Evolutionary conservation across 2,329 filamentous ascomycete species (phyloP), one percentile per base, ranked within the genome.

Genomic region (Alternaria gaisen): DNA sequence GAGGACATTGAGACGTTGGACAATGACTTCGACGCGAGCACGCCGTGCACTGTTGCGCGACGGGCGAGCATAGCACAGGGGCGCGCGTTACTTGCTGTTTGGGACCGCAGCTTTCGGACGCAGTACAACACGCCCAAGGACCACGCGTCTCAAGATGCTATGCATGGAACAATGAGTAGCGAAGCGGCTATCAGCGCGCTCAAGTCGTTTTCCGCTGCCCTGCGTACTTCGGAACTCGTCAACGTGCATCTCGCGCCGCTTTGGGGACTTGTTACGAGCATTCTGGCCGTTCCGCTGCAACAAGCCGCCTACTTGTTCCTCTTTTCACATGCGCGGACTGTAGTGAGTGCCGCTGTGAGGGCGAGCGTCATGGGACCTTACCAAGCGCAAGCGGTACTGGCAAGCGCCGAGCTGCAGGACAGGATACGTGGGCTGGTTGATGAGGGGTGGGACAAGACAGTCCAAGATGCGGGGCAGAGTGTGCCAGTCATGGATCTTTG

Each of bases 401-500:
- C 91, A 2, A 85, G 87, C 40, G 76, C 71, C 20, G 81, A 83
- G 61, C 82, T 92, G 57, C 87, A 88, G 77, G 74, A 72, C 3
- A 80, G 87, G 68, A 86, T 94, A 24, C 77, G 82, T 24, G 81
- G 78, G 2, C 83, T 88, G 58, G 83, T 94, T 9, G 81, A 84
- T 52, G 79, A 85, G 58, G 88, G 90, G 70, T 89, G 86, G 86
- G 68, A 82, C 14, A 86, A 82, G 58, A 76, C 70, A 1, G 81
- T 90, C 0, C 88, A 91, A 58, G 85, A 89, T 64, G 91, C 91
- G 4, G 91, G 90, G 5, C 91, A 94, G 81, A 88, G 83, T 56
- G 88, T 93, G 63, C 92, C 92, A 1, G 85, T 89, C 2, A 88
- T 94, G 86, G 92, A 95, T 80, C 76, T 95, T 32, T 95, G 92